These are phyloP conservation scores for Peribolospora baueri DNA, from an alignment of 768 basidiomycete species.

Conservation along the genomic window DNA sequence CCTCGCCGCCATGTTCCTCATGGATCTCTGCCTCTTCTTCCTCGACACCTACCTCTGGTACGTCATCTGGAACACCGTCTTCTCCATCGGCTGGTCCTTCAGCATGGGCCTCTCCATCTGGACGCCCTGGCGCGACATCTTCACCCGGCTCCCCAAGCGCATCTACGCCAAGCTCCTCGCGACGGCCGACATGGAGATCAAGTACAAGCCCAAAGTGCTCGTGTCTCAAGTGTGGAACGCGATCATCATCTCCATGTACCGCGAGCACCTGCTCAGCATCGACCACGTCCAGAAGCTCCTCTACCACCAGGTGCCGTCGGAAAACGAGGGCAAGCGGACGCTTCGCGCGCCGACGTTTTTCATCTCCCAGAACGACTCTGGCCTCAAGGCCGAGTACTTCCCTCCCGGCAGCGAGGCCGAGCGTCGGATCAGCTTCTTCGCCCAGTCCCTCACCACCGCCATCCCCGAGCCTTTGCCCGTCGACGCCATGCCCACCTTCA, in stretches of 20 bases:
- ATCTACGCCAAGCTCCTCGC: conserved; percentile 90
- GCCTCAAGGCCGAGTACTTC: conserved; percentile 72
- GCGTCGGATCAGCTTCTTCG: conserved; percentile 94
- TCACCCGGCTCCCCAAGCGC: conserved; percentile 77
- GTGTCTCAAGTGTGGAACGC: conserved; percentile 99
- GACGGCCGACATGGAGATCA: conserved; percentile 85
- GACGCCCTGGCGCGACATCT: conserved; percentile 95
- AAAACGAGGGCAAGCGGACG: conserved; percentile 70
- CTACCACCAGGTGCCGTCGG: conserved; percentile 85
- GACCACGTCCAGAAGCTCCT: conserved; percentile 95
- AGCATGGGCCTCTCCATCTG: conserved; percentile 81
- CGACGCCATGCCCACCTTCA: conserved; percentile 99
- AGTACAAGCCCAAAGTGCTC: conserved; percentile 97
- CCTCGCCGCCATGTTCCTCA: conserved; percentile 90
- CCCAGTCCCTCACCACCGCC: conserved; percentile 85
- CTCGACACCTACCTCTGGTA: conserved; percentile 99
- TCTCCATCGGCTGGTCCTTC: conserved; percentile 59
- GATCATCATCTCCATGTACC: conserved; percentile 98
- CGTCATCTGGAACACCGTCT: conserved; percentile 96
- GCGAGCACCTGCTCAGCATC: conserved; percentile 93
- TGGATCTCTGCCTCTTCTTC: conserved; percentile 94
- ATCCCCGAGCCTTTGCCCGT: conserved; percentile 83
- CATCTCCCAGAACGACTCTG: conserved; percentile 78
- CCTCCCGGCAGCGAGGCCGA: conserved; percentile 84
- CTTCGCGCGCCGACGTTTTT: conserved; percentile 93